Evolutionary conservation across 164 flowering plant genomes (phyloP).

Genomic region (Magnolia sinica): DNA sequence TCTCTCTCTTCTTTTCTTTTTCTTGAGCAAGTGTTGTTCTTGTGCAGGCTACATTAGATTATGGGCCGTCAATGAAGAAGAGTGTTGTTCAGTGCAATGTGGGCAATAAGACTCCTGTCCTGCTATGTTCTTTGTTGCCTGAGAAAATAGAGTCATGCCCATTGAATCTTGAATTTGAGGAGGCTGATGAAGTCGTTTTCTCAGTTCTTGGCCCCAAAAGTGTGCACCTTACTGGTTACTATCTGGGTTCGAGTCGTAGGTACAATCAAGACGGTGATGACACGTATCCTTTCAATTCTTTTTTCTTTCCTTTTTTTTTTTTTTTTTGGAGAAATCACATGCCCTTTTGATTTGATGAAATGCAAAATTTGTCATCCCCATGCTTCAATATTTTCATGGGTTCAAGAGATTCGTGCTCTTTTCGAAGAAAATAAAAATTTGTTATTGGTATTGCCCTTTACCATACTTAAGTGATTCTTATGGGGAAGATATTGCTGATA

Average conservation of each 20-base stretch:
- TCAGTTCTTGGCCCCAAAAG: constrained; percentile 74
- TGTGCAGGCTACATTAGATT: constrained; percentile 79
- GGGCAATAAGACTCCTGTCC: constrained; percentile 60
- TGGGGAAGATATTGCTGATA: constrained; percentile 61
- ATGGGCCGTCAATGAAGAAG: constrained; percentile 49
- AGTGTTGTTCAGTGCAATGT: constrained; percentile 54
- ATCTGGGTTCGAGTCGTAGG: constrained; percentile 10
- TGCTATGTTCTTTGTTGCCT: constrained; percentile 68
- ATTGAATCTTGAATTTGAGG: constrained; percentile 73
- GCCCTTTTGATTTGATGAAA: background rate
- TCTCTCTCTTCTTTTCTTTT: background rate
- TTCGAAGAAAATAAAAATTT: background rate
- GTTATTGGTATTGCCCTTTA: constrained; percentile 23
- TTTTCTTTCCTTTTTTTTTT: no score
- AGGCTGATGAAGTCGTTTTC: constrained; percentile 58
- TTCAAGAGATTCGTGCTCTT: background rate
- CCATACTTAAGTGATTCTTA: constrained; percentile 45
- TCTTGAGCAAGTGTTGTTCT: background rate
- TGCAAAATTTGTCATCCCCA: background rate
- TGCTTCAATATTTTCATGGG: background rate
- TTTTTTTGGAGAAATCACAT: background rate
- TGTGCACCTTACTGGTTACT: constrained; percentile 79
- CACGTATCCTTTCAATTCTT: constrained; percentile 47
- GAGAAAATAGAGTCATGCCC: constrained; percentile 57
- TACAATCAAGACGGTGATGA: constrained; percentile 27